Percentiles rank a stretch among this genome's conserved stretches.
phyloP scores from a whole-genome alignment of 2,329 filamentous ascomycete genomes.

The Pseudocercospora musae region DNA sequence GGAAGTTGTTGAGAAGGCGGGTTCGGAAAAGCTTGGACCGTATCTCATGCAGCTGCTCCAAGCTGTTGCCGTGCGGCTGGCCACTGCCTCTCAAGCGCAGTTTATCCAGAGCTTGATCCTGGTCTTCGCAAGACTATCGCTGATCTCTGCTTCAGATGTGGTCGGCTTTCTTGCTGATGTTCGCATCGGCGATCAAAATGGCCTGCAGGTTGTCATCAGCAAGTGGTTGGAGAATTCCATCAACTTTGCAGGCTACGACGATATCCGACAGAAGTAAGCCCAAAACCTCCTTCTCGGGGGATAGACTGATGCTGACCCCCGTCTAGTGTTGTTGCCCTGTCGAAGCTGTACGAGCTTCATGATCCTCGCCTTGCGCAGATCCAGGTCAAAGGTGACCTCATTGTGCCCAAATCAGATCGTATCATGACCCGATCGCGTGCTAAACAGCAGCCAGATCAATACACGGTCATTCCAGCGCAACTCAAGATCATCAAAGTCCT shows the following conservation, averaged over 20 bases:
- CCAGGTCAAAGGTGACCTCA: slow-evolving; percentile 85
- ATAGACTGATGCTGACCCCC: slow-evolving; percentile 9
- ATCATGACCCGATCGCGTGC: slow-evolving; percentile 95
- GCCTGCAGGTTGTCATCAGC: slow-evolving; percentile 81
- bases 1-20: slow-evolving; percentile 92
- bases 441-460: slow-evolving; percentile 84
- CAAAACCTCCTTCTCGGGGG: background rate
- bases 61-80: slow-evolving; percentile 81
- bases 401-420: slow-evolving; percentile 71
- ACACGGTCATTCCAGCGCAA: slow-evolving; percentile 79
- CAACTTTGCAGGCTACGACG: slow-evolving; percentile 96
- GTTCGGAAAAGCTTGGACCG: slow-evolving; percentile 83
- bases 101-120: slow-evolving; percentile 96
- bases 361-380: slow-evolving; percentile 76
- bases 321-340: slow-evolving; percentile 81
- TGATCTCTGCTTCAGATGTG: slow-evolving; percentile 82
- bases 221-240: slow-evolving; percentile 98
- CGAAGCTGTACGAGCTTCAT: slow-evolving; percentile 83
- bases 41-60: slow-evolving; percentile 84
- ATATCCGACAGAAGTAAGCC: slow-evolving; percentile 87
- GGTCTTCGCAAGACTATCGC: slow-evolving; percentile 86
- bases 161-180: slow-evolving; percentile 87
- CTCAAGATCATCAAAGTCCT: slow-evolving; percentile 96
- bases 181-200: slow-evolving; percentile 73
- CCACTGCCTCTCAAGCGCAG: slow-evolving; percentile 74